Conservation (phyloP, 495 filamentous ascomycete species). For the Daldinia loculata region DNA sequence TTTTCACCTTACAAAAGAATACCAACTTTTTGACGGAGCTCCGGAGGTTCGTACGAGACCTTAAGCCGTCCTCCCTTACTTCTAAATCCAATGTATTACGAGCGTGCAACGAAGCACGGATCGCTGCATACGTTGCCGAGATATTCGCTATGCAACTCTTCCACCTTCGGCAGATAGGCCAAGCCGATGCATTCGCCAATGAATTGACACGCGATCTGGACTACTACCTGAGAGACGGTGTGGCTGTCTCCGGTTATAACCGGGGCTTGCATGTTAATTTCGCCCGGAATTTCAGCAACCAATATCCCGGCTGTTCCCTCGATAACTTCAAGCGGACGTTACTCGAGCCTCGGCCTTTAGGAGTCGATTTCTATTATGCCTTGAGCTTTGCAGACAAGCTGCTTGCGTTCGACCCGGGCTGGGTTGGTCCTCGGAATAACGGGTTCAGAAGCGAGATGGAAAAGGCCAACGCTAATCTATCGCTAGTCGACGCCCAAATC, state of each 20-base stretch:
- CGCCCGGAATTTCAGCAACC: conserved; percentile 80
- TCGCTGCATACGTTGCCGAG: conserved; percentile 83
- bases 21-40: conserved; percentile 73
- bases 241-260: conserved; percentile 80
- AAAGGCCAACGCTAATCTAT: conserved; percentile 87
- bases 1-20: conserved; percentile 77
- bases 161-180: conserved; percentile 75
- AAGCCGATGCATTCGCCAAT: conserved; percentile 67
- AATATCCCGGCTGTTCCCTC: conserved; percentile 74
- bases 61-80: conserved; percentile 60
- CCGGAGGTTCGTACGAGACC: conserved; percentile 70
- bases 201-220: conserved; percentile 75
- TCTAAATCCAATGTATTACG: conserved; percentile 56
- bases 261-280: conserved; percentile 84
- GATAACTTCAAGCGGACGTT: conserved; percentile 79
- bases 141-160: conserved; percentile 93
- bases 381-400: conserved; percentile 74
- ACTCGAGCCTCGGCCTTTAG: conserved; percentile 68
- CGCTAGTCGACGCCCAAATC: conserved; percentile 89
- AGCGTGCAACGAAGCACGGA: conserved; percentile 69
- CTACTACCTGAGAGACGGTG: conserved; percentile 78
- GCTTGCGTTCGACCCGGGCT: conserved; percentile 77
- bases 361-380: conserved; percentile 83
- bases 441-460: conserved; percentile 84
- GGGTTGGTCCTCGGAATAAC: conserved; percentile 69